Base-by-base conservation (phyloP, 2,329 filamentous ascomycete genomes). In the Sclerotinia minor region DNA sequence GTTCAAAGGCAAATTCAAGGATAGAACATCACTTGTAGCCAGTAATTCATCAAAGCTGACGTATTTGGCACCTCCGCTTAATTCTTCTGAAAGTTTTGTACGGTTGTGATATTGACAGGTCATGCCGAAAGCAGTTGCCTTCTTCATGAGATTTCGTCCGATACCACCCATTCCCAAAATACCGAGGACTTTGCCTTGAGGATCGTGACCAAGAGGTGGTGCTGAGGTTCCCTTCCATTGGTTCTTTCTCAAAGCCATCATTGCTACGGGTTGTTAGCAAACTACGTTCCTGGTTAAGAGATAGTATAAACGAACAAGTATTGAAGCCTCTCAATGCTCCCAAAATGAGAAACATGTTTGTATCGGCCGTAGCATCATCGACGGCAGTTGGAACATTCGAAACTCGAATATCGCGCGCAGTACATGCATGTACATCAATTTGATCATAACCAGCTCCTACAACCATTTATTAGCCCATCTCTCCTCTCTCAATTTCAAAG, bases 81-180 rank as follows among this genome's bases (percentile, higher is more conserved):
- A 69, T 67, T 88, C 86, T 1, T 83, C 81, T 24, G 79, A 80
- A 71, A 95, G 78, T 73, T 81, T 78, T 1, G 80, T 84, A 9
- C 92, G 86, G 77, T 95, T 95, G 75, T 92, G 83, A 75, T 96
- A 95, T 60, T 88, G 83, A 17, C 91, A 83, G 54, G 79, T 84
- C 90, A 95, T 93, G 15, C 89, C 90, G 76, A 96, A 94, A 0
- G 83, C 90, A 65, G 85, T 83, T 3, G 89, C 90, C 79, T 93
- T 93, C 76, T 82, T 85, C 76, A 89, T 91, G 73, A 95, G 79
- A 75, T 92, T 92, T 47, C 89, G 82, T 0, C 92, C 92, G 69
- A 96, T 95, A 2, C 92, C 91, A 26, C 92, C 92, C 91, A 95
- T 94, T 8, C 92, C 92, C 52, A 96, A 78, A 69, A 96, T 92